Percentiles rank a stretch among this genome's conserved stretches.
These are phyloP conservation scores for Leptographium lundbergii DNA, from an alignment of 2,329 filamentous ascomycete genomes.

Conservation along the genomic window DNA sequence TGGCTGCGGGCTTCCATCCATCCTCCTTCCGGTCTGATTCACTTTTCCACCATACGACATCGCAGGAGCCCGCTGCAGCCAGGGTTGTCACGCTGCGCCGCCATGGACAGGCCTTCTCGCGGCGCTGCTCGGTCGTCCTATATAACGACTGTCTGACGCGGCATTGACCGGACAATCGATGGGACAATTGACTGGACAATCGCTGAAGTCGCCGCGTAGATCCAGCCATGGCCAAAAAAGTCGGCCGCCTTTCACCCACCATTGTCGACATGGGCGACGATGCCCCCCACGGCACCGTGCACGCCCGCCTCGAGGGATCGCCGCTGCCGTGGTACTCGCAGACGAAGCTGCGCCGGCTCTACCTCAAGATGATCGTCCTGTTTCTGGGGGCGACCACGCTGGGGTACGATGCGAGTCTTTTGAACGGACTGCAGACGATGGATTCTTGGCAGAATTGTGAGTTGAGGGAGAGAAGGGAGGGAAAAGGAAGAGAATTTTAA, in stretches of 20 bases:
- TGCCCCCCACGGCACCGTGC: not conserved
- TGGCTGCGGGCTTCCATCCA: too few relatives aligned
- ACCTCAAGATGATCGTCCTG: slow-evolving; percentile 19
- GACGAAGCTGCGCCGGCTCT: slow-evolving; percentile 17
- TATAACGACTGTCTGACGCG: too few relatives aligned
- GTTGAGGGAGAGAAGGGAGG: not conserved
- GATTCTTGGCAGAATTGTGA: slow-evolving; percentile 2
- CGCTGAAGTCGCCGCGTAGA: too few relatives aligned
- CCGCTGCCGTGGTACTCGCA: slow-evolving; percentile 13
- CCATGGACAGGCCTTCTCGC: too few relatives aligned
- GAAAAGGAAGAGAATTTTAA: not conserved
- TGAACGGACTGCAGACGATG: slow-evolving; percentile 22
- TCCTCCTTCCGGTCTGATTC: too few relatives aligned
- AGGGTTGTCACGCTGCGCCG: too few relatives aligned
- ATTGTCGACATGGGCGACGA: not conserved
- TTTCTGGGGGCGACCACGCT: slow-evolving; percentile 20
- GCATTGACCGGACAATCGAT: too few relatives aligned
- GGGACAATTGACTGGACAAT: too few relatives aligned
- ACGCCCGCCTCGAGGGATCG: not conserved
- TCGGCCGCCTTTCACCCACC: not conserved
- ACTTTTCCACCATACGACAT: too few relatives aligned
- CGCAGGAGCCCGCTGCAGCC: too few relatives aligned
- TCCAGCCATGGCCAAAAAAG: not conserved
- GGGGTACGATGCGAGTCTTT: slow-evolving; percentile 21
- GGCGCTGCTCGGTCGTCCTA: too few relatives aligned